Base-by-base conservation (phyloP, 345 rosid species). In the Reutealis trisperma region DNA sequence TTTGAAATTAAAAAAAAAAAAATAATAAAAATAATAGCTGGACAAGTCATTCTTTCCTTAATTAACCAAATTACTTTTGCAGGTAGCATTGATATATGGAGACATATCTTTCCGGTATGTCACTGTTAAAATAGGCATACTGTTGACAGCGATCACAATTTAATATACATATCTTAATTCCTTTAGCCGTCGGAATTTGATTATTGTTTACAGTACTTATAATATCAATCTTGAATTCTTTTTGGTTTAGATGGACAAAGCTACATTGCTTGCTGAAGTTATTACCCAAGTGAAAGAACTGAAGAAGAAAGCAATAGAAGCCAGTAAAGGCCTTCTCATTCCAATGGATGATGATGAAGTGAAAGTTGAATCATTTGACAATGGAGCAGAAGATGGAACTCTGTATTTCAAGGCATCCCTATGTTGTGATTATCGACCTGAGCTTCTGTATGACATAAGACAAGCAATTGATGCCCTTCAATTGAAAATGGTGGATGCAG, bases 261-360 rank as follows among this genome's bases (percentile, higher is more conserved):
- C 91, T 72, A 73, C 87, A 1, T 65, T 88, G 71, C 85, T 88
- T 63, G 79, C 85, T 12, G 86, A 85, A 73, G 91, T 86, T 11
- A 64, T 88, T 15, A 69, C 10, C 16, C 83, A 78, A 47, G 70
- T 86, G 57, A 84, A 80, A 71, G 79, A 84, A 63, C 86, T 84
- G 67, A 77, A 81, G 75, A 71, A 72, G 82, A 81, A 70, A 62
- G 86, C 86, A 1, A 19, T 62, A 2, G 86, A 85, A 79, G 85
- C 85, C 58, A 67, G 80, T 68, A 25, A 78, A 76, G 85, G 83
- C 16, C 70, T 83, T 72, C 74, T 85, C 32, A 82, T 88, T 51
- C 91, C 91, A 66, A 77, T 78, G 73, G 87, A 80, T 59, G 67
- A 70, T 18, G 90, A 88, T 67, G 87, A 88, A 81, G 81, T 88